These are phyloP conservation scores for Agroathelia rolfsii DNA, from an alignment of 1,284 basidiomycete species.

Conservation along the genomic window DNA sequence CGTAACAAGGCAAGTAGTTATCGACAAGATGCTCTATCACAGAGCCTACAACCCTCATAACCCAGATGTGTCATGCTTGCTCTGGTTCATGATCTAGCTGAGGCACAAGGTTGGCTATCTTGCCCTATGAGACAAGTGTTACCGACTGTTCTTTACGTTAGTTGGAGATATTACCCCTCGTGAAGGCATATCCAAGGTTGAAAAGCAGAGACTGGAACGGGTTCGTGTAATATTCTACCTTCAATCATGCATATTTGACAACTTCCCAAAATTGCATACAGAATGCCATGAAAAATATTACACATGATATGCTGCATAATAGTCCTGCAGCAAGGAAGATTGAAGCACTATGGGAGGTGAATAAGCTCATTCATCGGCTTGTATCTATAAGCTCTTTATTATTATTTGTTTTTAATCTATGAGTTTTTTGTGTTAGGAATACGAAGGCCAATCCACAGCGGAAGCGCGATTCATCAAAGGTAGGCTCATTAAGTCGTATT, in stretches of 20 bases:
- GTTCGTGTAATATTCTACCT: slow-evolving; percentile 25
- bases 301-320: slow-evolving; percentile 82
- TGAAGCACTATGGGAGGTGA: slow-evolving; percentile 69
- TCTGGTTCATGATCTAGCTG: slow-evolving; percentile 91
- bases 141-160: slow-evolving; percentile 17
- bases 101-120: slow-evolving; percentile 64
- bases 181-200: slow-evolving; percentile 75
- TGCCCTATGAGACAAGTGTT: not conserved
- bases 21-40: no score
- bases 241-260: not conserved
- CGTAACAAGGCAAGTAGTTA: slow-evolving; percentile 52
- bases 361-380: slow-evolving; percentile 12
- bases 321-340: slow-evolving; percentile 74
- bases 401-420: not conserved
- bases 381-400: not conserved
- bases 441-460: slow-evolving; percentile 72
- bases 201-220: slow-evolving; percentile 72
- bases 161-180: slow-evolving; percentile 93
- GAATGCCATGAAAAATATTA: slow-evolving; percentile 88
- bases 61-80: slow-evolving; percentile 82
- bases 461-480: slow-evolving; percentile 94
- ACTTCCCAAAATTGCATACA: slow-evolving; percentile 21
- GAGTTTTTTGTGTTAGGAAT: slow-evolving; percentile 51
- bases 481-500: slow-evolving; percentile 15
- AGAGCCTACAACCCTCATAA: slow-evolving; percentile 1